Percentiles rank a stretch among this genome's conserved stretches.
Conservation (phyloP, 2,329 filamentous ascomycete species). For the Colletotrichum sp. region DNA sequence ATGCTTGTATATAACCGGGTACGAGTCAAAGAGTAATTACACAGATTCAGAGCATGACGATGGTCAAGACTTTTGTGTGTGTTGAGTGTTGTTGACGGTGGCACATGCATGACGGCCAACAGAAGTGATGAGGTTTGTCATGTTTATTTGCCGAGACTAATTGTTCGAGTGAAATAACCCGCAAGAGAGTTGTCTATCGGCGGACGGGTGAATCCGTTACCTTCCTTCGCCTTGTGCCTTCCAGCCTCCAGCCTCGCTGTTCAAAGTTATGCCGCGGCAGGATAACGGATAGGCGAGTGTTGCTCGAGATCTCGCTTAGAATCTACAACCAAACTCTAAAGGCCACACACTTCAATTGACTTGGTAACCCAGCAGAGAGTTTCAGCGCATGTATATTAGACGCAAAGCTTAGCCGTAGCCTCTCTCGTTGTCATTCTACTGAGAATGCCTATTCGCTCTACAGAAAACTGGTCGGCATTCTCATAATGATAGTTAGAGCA, state of each 20-base stretch:
- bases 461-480: too few species aligned
- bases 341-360: background rate
- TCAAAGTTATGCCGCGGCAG: accelerated
- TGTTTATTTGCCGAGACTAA: background rate
- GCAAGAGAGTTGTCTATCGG: background rate
- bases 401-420: background rate
- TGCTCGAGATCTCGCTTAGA: background rate
- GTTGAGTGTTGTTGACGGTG: background rate
- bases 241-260: background rate
- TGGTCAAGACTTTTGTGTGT: background rate
- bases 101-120: background rate
- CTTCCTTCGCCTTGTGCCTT: background rate
- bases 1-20: slow-evolving; percentile 16
- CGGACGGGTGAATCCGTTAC: background rate
- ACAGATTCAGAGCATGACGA: background rate
- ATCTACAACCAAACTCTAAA: background rate
- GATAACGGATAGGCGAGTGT: background rate
- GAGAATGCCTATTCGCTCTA: background rate
- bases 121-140: background rate
- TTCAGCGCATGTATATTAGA: background rate
- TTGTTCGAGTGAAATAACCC: accelerated
- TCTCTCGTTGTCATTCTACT: background rate
- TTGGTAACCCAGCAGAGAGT: background rate
- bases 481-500: background rate
- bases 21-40: slow-evolving; percentile 17